These are phyloP conservation scores for Penicillium pulvis DNA, from an alignment of 495 filamentous ascomycete genomes.

Conservation along the genomic window DNA sequence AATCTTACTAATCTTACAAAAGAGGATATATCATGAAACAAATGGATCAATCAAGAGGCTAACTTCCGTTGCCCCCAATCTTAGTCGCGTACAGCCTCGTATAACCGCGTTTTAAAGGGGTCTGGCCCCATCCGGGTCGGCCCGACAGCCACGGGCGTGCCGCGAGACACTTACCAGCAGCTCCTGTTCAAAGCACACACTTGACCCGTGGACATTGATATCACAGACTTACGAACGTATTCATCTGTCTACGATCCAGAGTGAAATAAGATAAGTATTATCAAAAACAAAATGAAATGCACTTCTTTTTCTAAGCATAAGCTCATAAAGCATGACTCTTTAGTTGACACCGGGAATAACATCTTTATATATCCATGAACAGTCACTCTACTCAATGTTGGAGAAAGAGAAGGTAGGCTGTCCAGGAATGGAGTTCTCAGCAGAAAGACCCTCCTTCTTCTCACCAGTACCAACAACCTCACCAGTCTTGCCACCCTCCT, in stretches of 20 bases:
- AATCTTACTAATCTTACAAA: too few species aligned
- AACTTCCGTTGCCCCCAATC: too few species aligned
- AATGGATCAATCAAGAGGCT: too few species aligned
- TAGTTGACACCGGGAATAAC: slow-evolving; percentile 10
- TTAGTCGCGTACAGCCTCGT: too few species aligned
- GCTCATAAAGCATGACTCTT: slow-evolving; percentile 31
- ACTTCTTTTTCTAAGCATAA: slow-evolving; percentile 31
- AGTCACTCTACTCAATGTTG: slow-evolving; percentile 56
- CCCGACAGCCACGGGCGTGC: too few species aligned
- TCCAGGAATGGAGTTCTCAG: slow-evolving; percentile 76
- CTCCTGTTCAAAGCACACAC: too few species aligned
- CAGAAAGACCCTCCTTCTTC: slow-evolving; percentile 55
- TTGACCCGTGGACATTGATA: too few species aligned
- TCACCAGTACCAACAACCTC: slow-evolving; percentile 58
- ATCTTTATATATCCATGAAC: slow-evolving; percentile 3
- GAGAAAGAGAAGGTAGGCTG: slow-evolving; percentile 75
- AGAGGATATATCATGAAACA: too few species aligned
- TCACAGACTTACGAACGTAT: too few species aligned
- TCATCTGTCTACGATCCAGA: not conserved
- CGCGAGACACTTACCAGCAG: too few species aligned
- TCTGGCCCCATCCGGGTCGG: too few species aligned
- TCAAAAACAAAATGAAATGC: slow-evolving; percentile 18
- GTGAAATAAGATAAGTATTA: not conserved
- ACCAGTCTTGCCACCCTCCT: slow-evolving; percentile 69
- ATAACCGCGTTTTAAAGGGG: too few species aligned